phyloP scores from a whole-genome alignment of 805 yeast species.

The Jamesozyma piceae region DNA sequence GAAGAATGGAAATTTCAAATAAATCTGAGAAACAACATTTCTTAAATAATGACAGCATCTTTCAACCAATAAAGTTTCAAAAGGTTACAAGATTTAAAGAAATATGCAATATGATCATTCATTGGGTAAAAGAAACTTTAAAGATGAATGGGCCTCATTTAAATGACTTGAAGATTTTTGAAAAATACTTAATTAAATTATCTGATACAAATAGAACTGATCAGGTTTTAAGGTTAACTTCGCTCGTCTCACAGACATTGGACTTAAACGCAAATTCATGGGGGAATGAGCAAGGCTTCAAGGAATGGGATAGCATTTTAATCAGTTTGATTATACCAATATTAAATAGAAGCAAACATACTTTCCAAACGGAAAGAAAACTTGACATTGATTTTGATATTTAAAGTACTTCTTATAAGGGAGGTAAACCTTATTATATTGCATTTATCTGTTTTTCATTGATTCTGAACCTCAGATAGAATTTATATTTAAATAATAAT shows the following conservation, averaged over 20 bases:
- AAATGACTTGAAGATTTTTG: slow-evolving; percentile 34
- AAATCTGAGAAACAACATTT: slow-evolving; percentile 14
- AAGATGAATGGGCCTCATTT: slow-evolving; percentile 30
- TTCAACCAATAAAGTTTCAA: slow-evolving; percentile 30
- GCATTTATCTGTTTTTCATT: too few relatives aligned
- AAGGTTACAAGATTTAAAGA: slow-evolving; percentile 27
- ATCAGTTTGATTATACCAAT: slow-evolving; percentile 19
- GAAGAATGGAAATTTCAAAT: slow-evolving; percentile 8
- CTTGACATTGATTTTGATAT: slow-evolving; percentile 20
- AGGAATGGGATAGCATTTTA: slow-evolving; percentile 28
- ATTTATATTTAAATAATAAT: too few relatives aligned
- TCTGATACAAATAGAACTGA: slow-evolving; percentile 22
- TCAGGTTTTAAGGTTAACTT: slow-evolving; percentile 17
- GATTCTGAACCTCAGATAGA: too few relatives aligned
- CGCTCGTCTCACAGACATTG: slow-evolving; percentile 16
- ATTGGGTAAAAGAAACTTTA: slow-evolving; percentile 33
- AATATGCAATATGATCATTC: slow-evolving; percentile 26
- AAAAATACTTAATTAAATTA: slow-evolving; percentile 27
- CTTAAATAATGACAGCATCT: slow-evolving; percentile 14
- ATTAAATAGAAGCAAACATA: slow-evolving; percentile 18
- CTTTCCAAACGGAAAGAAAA: slow-evolving; percentile 17
- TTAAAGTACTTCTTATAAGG: too few relatives aligned
- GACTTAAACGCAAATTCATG: slow-evolving; percentile 9
- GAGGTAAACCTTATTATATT: too few relatives aligned
- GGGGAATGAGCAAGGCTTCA: slow-evolving; percentile 12